Evolutionary conservation across 345 rosid species (phyloP), one percentile per base, ranked within the genome.

Genomic region (Pistacia vera): DNA sequence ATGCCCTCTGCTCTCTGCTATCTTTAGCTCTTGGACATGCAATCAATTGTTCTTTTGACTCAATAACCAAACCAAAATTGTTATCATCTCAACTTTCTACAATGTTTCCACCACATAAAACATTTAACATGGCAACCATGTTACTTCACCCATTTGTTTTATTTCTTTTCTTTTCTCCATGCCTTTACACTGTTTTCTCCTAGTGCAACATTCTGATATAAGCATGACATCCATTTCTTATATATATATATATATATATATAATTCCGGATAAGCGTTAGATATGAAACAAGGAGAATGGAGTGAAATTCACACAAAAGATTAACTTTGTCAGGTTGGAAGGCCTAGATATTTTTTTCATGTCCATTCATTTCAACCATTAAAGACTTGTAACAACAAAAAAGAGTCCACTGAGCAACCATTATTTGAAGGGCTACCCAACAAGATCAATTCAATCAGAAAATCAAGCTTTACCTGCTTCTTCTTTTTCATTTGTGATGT

Each of bases 31-130:
- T 70, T 46, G 36, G 71, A 49, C 71, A 49, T 14, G 59, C 57
- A 66, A 75, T 78, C 74, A 62, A 56, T 72, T 36, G 63, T 59
- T 52, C 77, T 76, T 73, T 82, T 82, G 77, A 78, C 84, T 78
- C 48, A 44, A 61, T 61, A 30, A 56, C 57, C 59, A 8, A 38
- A 64, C 49, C 49, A 64, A 51, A 28, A n/a, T 56, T 22, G 6
- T 22, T 58, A 59, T 71, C n/a, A 71, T 59, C 75, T 17, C 36
- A 73, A 14, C 33, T 68, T 55, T 61, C 64, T 48, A 49, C 52
- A 62, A 54, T 78, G 70, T 66, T 60, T 67, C 59, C 55, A 33
- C 46, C 68, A 10, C 28, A 16, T 64, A 28, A 41, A 12, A 52
- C 71, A 61, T 73, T 73, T 70, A 62, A 69, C 59, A 10, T 74